phyloP scores from a whole-genome alignment of 192 early-diverging fungal species.

The Coemansia sp. region DNA sequence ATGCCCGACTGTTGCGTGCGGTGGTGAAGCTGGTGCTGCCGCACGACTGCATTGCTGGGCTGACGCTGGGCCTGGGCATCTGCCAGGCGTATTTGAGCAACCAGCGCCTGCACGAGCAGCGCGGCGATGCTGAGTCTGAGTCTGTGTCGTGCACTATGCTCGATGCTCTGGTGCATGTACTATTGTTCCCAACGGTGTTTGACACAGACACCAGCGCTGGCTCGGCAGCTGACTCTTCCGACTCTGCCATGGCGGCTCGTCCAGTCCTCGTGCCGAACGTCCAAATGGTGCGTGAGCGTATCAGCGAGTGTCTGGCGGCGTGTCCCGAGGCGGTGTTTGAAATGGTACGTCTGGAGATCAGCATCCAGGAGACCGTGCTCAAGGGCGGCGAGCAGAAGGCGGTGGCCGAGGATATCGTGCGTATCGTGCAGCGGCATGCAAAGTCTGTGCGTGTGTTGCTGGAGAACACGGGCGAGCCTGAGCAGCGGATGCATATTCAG shows the following conservation, averaged over 20 bases:
- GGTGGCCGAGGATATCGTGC: constrained; percentile 48
- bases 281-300: constrained; percentile 28
- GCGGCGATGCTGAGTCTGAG: not conserved
- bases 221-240: not conserved
- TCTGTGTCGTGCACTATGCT: constrained; percentile 31
- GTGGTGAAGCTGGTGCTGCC: constrained; percentile 53
- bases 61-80: constrained; percentile 46
- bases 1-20: constrained; percentile 32
- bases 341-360: constrained; percentile 54
- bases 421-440: constrained; percentile 34
- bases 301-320: constrained; percentile 40
- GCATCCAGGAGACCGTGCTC: constrained; percentile 51
- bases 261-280: constrained; percentile 20
- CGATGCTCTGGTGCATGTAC: constrained; percentile 57
- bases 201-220: constrained; percentile 53
- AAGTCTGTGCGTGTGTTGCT: constrained; percentile 16
- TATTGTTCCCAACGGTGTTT: constrained; percentile 74
- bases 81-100: constrained; percentile 41
- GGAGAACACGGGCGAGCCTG: not conserved
- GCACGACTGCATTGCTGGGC: constrained; percentile 52
- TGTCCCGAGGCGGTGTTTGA: constrained; percentile 44
- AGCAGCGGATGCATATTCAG: constrained; percentile 16
- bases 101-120: constrained; percentile 17
- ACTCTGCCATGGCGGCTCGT: constrained; percentile 11
- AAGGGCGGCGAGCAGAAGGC: constrained; percentile 51